Evolutionary conservation across 305 asterid genomes (phyloP), one percentile per base, ranked within the genome.

Genomic region (Fraxinus floribunda): DNA sequence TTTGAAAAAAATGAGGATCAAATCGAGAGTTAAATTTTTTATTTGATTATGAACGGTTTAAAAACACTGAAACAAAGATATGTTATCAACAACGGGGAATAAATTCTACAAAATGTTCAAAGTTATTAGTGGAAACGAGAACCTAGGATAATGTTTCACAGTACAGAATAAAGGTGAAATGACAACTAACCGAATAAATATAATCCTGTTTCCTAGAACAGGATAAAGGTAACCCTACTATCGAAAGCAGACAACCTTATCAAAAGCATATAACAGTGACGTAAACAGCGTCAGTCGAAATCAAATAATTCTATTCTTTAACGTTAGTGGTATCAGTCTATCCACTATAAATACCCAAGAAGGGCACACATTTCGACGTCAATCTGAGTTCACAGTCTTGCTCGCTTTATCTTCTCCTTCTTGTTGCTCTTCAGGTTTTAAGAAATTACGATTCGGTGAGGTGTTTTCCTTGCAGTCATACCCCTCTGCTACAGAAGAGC

Each of bases 401-500:
- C 6, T 46, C 5, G 57, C 57, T 46, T 44, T 0, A 13, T 49
- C 60, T 49, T 15, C 18, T 3, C n/a, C 8, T 4, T 1, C 8
- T 16, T 52, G 22, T 52, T 52, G 22, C 62, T 4, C 20, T 15
- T 1, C 22, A 16, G 62, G 62, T 52, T 52, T 52, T 16, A 15
- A 52, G 62, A 49, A 49, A 4, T 49, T 49, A 4, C 62, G 7
- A 49, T 49, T 49, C 2, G 62, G 20, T 84, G 80, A 83, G 72
- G 55, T 35, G 72, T 89, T 55, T 86, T 87, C 1, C 13, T 84
- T 44, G 72, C 89, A 3, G 80, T 88, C 88, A 11, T 15, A 44
- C 1, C 89, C 10, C 46, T 85, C 81, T 79, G 79, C 70, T 86
- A 86, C 22, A 73, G 87, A 71, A 84, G 87, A 84, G 71, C 82